Conservation (phyloP, 2,329 filamentous ascomycete genomes). For the Atkinsonella texensis region DNA sequence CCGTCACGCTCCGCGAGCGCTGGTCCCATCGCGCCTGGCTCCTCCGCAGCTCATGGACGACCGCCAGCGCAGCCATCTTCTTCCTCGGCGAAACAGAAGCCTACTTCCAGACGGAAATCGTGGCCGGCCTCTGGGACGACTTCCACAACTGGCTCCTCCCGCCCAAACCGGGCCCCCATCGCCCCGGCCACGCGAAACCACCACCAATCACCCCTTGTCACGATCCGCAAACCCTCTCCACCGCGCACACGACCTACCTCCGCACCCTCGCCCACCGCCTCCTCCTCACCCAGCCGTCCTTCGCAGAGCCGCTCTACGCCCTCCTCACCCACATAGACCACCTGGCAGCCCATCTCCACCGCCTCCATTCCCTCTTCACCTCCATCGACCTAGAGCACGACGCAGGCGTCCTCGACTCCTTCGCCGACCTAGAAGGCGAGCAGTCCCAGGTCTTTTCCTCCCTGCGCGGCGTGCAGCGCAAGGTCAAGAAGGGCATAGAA, state of each 20-base stretch:
- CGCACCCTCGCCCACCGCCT: slow-evolving; percentile 53
- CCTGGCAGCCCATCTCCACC: slow-evolving; percentile 63
- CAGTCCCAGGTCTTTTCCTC: slow-evolving; percentile 55
- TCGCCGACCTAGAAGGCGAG: slow-evolving; percentile 59
- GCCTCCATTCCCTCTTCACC: slow-evolving; percentile 64
- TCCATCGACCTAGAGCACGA: slow-evolving; percentile 72
- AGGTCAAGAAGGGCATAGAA: slow-evolving; percentile 56
- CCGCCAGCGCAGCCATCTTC: slow-evolving; percentile 75
- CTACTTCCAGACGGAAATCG: slow-evolving; percentile 83
- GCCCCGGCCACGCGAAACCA: background rate
- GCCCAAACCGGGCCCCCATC: slow-evolving; percentile 11
- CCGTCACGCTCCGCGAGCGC: slow-evolving; percentile 50
- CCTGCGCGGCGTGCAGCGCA: slow-evolving; percentile 49
- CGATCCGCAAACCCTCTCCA: slow-evolving; percentile 75
- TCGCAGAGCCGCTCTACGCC: slow-evolving; percentile 52
- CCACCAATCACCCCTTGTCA: slow-evolving; percentile 26
- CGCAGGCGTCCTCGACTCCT: slow-evolving; percentile 67
- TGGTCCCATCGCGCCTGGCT: slow-evolving; percentile 49
- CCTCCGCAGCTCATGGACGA: slow-evolving; percentile 83
- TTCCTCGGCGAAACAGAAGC: slow-evolving; percentile 77
- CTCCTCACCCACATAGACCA: slow-evolving; percentile 68
- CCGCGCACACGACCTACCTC: slow-evolving; percentile 69
- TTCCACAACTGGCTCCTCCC: slow-evolving; percentile 64
- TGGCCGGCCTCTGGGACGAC: slow-evolving; percentile 67
- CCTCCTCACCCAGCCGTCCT: slow-evolving; percentile 50